Conservation (phyloP, 768 basidiomycete genomes). For the Tulasnella sp. region DNA sequence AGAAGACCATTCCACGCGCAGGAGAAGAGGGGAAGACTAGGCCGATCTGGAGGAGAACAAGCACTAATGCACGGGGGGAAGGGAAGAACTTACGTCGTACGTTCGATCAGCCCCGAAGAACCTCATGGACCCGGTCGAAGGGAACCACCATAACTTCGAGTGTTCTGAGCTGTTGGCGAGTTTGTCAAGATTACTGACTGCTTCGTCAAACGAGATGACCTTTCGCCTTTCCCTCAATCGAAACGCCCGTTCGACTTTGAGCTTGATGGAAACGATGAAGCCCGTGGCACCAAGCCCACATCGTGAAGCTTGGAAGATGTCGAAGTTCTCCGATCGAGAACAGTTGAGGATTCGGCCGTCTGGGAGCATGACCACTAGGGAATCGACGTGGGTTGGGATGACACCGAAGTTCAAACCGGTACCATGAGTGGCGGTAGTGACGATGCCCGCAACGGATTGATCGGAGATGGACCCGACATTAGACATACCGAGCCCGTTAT, state of each 20-base stretch:
- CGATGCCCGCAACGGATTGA: slow-evolving; percentile 84
- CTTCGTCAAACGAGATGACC: slow-evolving; percentile 51
- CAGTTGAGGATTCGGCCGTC: slow-evolving; percentile 61
- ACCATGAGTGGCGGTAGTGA: slow-evolving; percentile 93
- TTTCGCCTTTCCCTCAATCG: slow-evolving; percentile 63
- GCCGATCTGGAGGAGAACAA: not conserved
- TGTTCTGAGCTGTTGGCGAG: slow-evolving; percentile 65
- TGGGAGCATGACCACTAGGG: slow-evolving; percentile 66
- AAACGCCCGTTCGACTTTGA: slow-evolving; percentile 76
- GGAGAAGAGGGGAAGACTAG: not conserved
- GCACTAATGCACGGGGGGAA: not conserved
- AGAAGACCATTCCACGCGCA: not conserved
- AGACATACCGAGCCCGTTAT: slow-evolving; percentile 68
- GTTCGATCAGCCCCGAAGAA: slow-evolving; percentile 30
- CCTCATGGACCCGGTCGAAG: slow-evolving; percentile 71
- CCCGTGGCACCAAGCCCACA: slow-evolving; percentile 90
- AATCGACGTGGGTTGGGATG: slow-evolving; percentile 69
- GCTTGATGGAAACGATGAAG: slow-evolving; percentile 64
- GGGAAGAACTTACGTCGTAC: not conserved
- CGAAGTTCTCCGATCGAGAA: slow-evolving; percentile 43
- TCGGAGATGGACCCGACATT: slow-evolving; percentile 95
- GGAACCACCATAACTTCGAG: slow-evolving; percentile 94
- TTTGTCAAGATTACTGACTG: slow-evolving; percentile 44
- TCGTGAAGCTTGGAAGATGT: slow-evolving; percentile 80
- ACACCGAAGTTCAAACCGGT: slow-evolving; percentile 71